Evolutionary conservation across 2,329 filamentous ascomycete genomes (phyloP), one percentile per base, ranked within the genome.

Genomic region (Ploettnerulaceae sp.): DNA sequence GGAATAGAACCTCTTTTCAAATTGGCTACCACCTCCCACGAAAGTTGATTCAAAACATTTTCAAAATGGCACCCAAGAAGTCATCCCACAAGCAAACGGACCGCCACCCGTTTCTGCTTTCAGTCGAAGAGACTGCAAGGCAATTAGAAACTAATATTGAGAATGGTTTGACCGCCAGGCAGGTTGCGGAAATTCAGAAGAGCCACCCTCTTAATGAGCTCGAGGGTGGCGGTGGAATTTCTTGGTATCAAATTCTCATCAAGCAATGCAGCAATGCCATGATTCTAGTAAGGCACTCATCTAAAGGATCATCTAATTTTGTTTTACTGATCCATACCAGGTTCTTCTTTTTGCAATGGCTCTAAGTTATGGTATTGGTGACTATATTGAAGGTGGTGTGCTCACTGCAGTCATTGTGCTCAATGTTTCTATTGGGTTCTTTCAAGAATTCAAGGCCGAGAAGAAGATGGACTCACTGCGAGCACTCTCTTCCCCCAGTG

Each of bases 231-330:
- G 79, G 76, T 21, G 77, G 77, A 21, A 81, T 89, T 37, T 77
- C 76, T 61, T 74, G 81, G 84, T 71, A 81, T 58, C 89, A 82
- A 57, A 86, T 89, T 32, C 68, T 89, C 36, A n/a, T n/a, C n/a
- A 29, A 29, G 14, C 7, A 29, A 29, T 8, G 26, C 14, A 29
- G 26, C 61, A 89, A 89, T 71, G 84, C 85, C 48, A 88, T 89
- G 85, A 84, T 85, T 47, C 66, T 89, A 58, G 78, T 79, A 67
- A 55, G 75, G 15, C 7, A n/a, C 1, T 3, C 7, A 12, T 17
- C 25, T 5, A 29, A 7, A 9, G 14, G 7, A 24, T 15, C 3
- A 24, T 14, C 25, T 15, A 3, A 14, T 12, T 14, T 6, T 3
- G 18, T n/a, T 11, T 21, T 22, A 26, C 48, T 56, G 67, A 77